These are phyloP conservation scores for Pythium dissimile DNA, from an alignment of 352 stramenopile genomes.

Conservation along the genomic window DNA sequence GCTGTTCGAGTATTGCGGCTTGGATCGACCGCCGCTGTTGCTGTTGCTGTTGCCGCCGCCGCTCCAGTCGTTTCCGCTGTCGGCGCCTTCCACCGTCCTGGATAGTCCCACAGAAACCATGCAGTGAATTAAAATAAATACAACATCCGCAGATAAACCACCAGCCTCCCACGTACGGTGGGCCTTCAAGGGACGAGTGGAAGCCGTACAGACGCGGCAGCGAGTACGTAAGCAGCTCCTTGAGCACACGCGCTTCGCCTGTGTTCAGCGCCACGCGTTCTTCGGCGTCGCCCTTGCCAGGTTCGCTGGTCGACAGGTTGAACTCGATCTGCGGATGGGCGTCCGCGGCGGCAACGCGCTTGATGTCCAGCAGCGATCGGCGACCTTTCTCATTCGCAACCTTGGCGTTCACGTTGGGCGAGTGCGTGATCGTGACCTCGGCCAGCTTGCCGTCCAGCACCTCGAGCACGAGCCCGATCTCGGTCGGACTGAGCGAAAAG, in stretches of 20 bases:
- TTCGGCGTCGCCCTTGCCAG: slow-evolving; percentile 44
- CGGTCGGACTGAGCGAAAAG: slow-evolving; percentile 74
- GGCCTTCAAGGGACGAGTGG: slow-evolving; percentile 69
- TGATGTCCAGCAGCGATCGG: slow-evolving; percentile 40
- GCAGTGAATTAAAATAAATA: neutral
- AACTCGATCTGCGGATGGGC: slow-evolving; percentile 55
- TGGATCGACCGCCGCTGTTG: slow-evolving; percentile 18
- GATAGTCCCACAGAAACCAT: neutral
- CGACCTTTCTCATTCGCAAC: slow-evolving; percentile 48
- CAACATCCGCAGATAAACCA: neutral
- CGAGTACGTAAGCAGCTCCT: slow-evolving; percentile 78
- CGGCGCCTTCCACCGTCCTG: slow-evolving; percentile 49
- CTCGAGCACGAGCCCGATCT: slow-evolving; percentile 76
- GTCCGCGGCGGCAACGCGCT: slow-evolving; percentile 34
- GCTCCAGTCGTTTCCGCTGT: slow-evolving; percentile 26
- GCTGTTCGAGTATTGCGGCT: slow-evolving; percentile 3
- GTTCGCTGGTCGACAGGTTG: slow-evolving; percentile 31
- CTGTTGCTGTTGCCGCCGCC: slow-evolving; percentile 21
- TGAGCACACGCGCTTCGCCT: slow-evolving; percentile 53
- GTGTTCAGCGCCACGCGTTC: slow-evolving; percentile 48
- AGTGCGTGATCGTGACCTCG: slow-evolving; percentile 69
- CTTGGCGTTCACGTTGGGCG: slow-evolving; percentile 73
- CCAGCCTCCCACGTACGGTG: slow-evolving; percentile 39
- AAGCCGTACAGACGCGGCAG: slow-evolving; percentile 75
- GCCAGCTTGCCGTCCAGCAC: slow-evolving; percentile 61